Evolutionary conservation across 2,329 filamentous ascomycete species (phyloP), one percentile per base, ranked within the genome.

Genomic region (Penicillium sp.): DNA sequence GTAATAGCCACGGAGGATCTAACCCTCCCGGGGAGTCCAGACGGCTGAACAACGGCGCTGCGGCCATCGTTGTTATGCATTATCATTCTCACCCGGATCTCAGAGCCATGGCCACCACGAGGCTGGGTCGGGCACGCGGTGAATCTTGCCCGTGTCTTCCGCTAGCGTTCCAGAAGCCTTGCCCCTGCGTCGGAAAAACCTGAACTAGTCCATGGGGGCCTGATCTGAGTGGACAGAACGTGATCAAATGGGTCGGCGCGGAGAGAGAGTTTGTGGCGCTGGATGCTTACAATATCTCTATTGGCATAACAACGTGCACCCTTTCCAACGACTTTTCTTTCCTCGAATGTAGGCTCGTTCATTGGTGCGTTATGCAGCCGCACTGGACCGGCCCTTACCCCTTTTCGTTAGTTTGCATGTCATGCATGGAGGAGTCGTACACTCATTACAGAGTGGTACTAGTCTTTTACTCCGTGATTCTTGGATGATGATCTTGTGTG

Each of bases 81-180:
- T 11, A 8, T 48, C 26, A 48, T 10, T 30, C 16, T 48, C 14
- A 46, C 16, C 25, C 6, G 6, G 25, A n/a, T 45, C 42, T 45
- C 11, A 13, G n/a, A 30, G 8, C 7, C 10, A 22, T 22, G 48
- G 10, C 48, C 35, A 40, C 51, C 1, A 13, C 1, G 51, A 19
- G 22, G 13, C 28, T 40, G 48, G 28, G n/a, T 22, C 28, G 48
- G 25, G 10, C 30, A 49, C 55, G 49, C 49, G 57, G 55, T 53
- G 49, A 63, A 59, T 52, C 38, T 33, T 54, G 42, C 54, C 55
- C 51, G 55, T 48, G 57, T 60, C 59, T 64, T 60, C 57, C 57
- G 52, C 52, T 66, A 60, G 55, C 38, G 57, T 64, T 64, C 62
- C 59, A 64, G 57, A 64, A 62, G 55, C 25, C 37, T 28, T 30